Base-by-base conservation (phyloP, 2,329 filamentous ascomycete species). In the Clonostachys rosea region DNA sequence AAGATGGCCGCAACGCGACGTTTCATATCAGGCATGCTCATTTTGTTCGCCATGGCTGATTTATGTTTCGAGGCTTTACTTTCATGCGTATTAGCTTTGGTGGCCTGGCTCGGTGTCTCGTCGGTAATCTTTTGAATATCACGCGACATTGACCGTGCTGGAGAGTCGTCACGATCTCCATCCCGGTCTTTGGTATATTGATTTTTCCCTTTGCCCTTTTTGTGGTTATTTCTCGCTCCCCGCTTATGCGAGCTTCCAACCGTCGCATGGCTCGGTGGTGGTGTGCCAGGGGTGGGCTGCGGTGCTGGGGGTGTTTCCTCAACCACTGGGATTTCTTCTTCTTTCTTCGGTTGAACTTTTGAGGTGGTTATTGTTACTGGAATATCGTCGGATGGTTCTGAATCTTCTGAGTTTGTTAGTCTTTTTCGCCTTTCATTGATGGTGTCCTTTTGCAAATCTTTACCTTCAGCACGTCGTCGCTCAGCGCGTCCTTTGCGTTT, bases 1-100 rank as follows among this genome's bases (percentile, higher is more conserved):
- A 95, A 77, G 61, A 96, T 95, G 17, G 81, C 87, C 5, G 87
- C 81, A 6, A 91, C 89, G 10, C 90, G 85, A 53, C 88, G 83
- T 67, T 88, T 89, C 82, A 95, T 91, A 60, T 96, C 91, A 50
- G 85, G 85, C 84, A 95, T 88, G 30, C 84, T 91, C 48, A 91
- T 81, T 63, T 88, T 90, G 54, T 78, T 83, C 64, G 78, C 79
- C 44, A 74, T 72, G 48, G 71, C 56, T 4, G 59, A 65, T 56
- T 79, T 79, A 34, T 70, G 68, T 57, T 80, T 83, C 49, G 71
- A 71, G 55, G 62, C 59, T 42, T 78, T 73, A 53, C 84, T 86
- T 54, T 74, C 66, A 42, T 81, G 75, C 42, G 68, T 62, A 33
- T 67, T 44, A 4, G 52, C 54, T 43, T 52, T 63, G 10, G 44